Percentiles rank a stretch among this genome's conserved stretches.
Evolutionary conservation across 345 rosid species (phyloP).

Genomic region (Eucalyptus brandiana): DNA sequence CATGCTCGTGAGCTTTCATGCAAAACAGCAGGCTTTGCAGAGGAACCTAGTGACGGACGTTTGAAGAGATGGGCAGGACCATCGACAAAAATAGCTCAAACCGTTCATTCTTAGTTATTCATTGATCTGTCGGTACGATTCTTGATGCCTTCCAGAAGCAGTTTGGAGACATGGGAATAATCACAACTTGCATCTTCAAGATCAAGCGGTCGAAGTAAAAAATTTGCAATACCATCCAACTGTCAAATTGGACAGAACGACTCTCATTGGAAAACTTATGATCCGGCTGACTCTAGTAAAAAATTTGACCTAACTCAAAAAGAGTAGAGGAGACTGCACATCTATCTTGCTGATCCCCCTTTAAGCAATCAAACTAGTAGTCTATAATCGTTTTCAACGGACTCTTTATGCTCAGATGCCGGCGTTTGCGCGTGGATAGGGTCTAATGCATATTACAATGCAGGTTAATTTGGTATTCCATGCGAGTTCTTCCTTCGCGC

Average conservation of each 20-base stretch:
- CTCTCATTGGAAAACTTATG: neutral
- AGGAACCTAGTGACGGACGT: fast-evolving
- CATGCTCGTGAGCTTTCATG: neutral
- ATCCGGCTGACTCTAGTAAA: neutral
- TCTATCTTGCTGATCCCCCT: neutral
- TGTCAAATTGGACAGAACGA: neutral
- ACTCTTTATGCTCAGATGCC: neutral
- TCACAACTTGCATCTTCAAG: neutral
- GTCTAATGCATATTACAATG: neutral
- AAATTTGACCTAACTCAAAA: neutral
- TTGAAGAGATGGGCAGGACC: neutral
- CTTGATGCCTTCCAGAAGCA: neutral
- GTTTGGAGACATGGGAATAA: neutral
- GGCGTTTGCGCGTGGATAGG: neutral
- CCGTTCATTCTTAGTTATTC: neutral
- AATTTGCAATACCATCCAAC: neutral
- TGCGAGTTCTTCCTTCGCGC: neutral
- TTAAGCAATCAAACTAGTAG: neutral
- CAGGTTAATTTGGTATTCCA: neutral
- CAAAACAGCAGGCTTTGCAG: neutral
- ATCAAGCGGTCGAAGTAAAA: neutral
- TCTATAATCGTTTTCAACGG: neutral
- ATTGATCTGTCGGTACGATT: neutral
- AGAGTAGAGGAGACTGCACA: neutral
- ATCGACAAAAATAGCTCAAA: neutral